Evolutionary conservation across 2,329 filamentous ascomycete species (phyloP).

Genomic region (Ophiostoma montium): DNA sequence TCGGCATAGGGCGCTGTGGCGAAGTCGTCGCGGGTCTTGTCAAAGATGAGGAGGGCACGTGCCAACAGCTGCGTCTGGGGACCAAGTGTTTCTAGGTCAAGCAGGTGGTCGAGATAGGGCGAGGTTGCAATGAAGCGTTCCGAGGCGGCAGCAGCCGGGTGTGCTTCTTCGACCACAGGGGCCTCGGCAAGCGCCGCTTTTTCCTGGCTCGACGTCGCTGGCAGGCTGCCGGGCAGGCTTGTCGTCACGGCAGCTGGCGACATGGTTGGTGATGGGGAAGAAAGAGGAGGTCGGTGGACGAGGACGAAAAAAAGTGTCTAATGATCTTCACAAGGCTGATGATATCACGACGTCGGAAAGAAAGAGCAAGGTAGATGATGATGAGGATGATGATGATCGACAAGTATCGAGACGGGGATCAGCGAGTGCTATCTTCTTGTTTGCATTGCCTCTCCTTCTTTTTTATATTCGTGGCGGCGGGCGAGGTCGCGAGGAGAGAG

Average conservation of each 20-base stretch:
- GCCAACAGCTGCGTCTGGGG: conserved; percentile 55
- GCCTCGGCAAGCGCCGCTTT: background rate
- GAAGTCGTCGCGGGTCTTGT: conserved; percentile 53
- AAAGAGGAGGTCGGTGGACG: too few relatives aligned
- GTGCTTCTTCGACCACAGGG: background rate
- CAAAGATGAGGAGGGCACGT: conserved; percentile 51
- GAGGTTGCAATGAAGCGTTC: conserved; percentile 46
- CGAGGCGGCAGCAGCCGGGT: background rate
- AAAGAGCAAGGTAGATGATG: too few relatives aligned
- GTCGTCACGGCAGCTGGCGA: background rate
- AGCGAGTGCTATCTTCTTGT: background rate
- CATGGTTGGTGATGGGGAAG: background rate
- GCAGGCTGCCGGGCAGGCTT: background rate
- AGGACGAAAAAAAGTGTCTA: background rate
- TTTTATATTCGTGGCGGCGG: too few relatives aligned
- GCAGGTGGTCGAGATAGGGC: conserved; percentile 60
- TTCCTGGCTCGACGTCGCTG: background rate
- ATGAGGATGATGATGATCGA: background rate
- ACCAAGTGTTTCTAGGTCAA: conserved; percentile 56
- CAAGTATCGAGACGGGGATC: background rate
- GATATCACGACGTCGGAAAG: background rate
- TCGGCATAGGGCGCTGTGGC: conserved; percentile 59
- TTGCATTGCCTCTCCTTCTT: too few relatives aligned
- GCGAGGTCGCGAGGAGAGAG: too few relatives aligned
- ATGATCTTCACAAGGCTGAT: background rate